Evolutionary conservation across 768 basidiomycete genomes (phyloP).

Genomic region (Leucocoprinus leucothites): DNA sequence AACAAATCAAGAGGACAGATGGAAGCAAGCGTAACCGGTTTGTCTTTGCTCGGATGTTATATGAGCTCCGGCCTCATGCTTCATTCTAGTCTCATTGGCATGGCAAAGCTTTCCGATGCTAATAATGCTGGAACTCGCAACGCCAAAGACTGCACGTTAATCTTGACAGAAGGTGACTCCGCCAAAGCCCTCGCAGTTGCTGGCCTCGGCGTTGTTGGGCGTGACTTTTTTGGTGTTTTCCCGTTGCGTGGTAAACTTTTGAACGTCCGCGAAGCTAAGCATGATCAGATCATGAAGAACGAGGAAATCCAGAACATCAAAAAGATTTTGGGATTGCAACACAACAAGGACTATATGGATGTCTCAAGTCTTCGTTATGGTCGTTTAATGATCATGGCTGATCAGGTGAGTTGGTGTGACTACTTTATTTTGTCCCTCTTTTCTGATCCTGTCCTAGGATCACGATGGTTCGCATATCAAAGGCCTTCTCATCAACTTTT

Average conservation of each 20-base stretch:
- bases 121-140: slow-evolving; percentile 92
- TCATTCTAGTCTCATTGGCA: slow-evolving; percentile 69
- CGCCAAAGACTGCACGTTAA: slow-evolving; percentile 85
- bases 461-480: slow-evolving; percentile 99
- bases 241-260: slow-evolving; percentile 95
- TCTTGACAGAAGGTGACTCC: slow-evolving; percentile 98
- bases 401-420: slow-evolving; percentile 73
- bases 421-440: background rate
- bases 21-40: slow-evolving; percentile 86
- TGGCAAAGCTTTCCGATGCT: slow-evolving; percentile 93
- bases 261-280: slow-evolving; percentile 95
- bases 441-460: slow-evolving; percentile 53
- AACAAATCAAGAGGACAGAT: slow-evolving; percentile 94
- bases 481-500: slow-evolving; percentile 96
- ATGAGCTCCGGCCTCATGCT: background rate
- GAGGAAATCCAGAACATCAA: slow-evolving; percentile 96
- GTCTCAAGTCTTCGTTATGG: slow-evolving; percentile 81
- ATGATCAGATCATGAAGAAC: slow-evolving; percentile 98
- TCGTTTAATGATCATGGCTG: slow-evolving; percentile 98
- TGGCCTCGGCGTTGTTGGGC: slow-evolving; percentile 90
- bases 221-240: slow-evolving; percentile 97
- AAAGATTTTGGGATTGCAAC: slow-evolving; percentile 96
- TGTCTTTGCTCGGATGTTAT: background rate
- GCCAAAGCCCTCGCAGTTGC: slow-evolving; percentile 96
- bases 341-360: slow-evolving; percentile 83